A percentile compares a stretch with the other conserved stretches of the same genome.
Conservation (phyloP, 2,329 filamentous ascomycete species). For the Arthrobotrys conoides region DNA sequence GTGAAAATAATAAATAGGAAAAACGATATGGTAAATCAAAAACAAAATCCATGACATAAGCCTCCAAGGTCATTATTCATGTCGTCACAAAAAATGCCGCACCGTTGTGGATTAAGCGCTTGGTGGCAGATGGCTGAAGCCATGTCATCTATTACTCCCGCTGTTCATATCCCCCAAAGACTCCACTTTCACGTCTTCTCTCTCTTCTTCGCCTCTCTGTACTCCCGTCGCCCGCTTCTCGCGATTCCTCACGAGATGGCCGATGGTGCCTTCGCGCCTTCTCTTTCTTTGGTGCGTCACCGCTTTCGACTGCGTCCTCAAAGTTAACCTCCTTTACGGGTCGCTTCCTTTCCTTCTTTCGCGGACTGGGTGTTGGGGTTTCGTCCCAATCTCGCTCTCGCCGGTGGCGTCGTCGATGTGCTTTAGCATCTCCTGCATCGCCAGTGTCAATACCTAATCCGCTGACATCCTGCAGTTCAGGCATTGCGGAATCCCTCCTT, state of each 20-base stretch:
- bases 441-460: constrained; percentile 53
- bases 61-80: constrained; percentile 34
- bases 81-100: constrained; percentile 5
- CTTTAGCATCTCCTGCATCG: constrained; percentile 38
- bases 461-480: constrained; percentile 50
- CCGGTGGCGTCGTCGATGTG: constrained; percentile 44
- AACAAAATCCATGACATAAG: constrained; percentile 16
- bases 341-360: constrained; percentile 39
- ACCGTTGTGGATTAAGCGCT: constrained; percentile 21
- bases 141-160: constrained; percentile 34
- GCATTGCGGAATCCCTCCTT: constrained; percentile 28
- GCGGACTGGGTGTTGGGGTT: constrained; percentile 46
- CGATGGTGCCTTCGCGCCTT: constrained; percentile 50
- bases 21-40: neutral
- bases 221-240: constrained; percentile 50
- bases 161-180: constrained; percentile 53
- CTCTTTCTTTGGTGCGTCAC: constrained; percentile 53
- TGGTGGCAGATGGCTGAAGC: constrained; percentile 14
- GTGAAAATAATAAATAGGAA: neutral
- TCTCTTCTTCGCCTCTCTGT: constrained; percentile 50
- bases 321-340: constrained; percentile 57
- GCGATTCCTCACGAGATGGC: constrained; percentile 39
- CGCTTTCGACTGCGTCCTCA: constrained; percentile 58
- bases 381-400: constrained; percentile 48
- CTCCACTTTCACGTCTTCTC: constrained; percentile 51